These are phyloP conservation scores for Polygonum aviculare DNA, from an alignment of 148 eudicot genomes.

Conservation along the genomic window DNA sequence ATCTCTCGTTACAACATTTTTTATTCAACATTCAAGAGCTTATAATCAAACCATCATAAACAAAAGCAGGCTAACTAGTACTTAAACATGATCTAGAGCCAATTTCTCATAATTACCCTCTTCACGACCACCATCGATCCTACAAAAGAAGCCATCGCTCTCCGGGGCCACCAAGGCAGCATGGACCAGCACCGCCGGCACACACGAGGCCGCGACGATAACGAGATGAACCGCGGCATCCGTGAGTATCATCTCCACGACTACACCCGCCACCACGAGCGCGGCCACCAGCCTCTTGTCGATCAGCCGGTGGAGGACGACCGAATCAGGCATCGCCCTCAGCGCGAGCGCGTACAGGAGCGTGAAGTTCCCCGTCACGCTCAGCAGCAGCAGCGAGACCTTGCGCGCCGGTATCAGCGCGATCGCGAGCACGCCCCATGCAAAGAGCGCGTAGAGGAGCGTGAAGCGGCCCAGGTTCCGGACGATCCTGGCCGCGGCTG, in stretches of 20 bases:
- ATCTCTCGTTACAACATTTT: too few relatives aligned
- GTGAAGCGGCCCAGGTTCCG: slow-evolving; percentile 24
- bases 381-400: slow-evolving; percentile 28
- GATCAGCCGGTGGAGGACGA: slow-evolving; percentile 18
- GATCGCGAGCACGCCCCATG: slow-evolving; percentile 31
- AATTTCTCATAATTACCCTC: neutral
- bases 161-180: slow-evolving; percentile 14
- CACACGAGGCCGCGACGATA: slow-evolving; percentile 21
- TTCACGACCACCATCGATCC: neutral
- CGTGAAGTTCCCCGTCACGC: slow-evolving; percentile 21
- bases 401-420: slow-evolving; percentile 30
- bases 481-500: slow-evolving; percentile 19
- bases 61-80: neutral
- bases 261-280: slow-evolving; percentile 12
- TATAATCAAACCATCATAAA: neutral
- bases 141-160: neutral
- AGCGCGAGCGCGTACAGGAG: slow-evolving; percentile 21
- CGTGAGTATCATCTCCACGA: slow-evolving; percentile 26
- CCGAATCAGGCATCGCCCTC: slow-evolving; percentile 21
- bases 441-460: slow-evolving; percentile 21
- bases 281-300: slow-evolving; percentile 24
- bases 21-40: too few relatives aligned
- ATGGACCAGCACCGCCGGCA: slow-evolving; percentile 27
- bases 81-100: neutral
- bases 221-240: slow-evolving; percentile 30